Conservation (phyloP, 805 yeast genomes). For the Novakomyces olei region DNA sequence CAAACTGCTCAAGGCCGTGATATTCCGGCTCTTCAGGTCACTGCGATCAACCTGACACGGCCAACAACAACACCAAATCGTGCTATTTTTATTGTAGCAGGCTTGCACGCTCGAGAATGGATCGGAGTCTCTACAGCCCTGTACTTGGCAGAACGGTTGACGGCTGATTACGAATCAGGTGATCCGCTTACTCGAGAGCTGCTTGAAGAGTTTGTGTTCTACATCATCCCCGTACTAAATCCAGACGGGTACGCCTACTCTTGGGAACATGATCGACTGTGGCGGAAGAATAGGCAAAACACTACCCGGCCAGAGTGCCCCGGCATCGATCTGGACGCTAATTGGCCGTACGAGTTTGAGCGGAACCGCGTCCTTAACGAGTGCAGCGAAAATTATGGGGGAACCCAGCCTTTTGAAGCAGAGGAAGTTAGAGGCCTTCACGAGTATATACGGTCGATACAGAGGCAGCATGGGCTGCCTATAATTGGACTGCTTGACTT, state of each 20-base stretch:
- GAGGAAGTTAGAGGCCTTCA: conserved; percentile 23
- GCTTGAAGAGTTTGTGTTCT: conserved; percentile 40
- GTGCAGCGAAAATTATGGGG: conserved; percentile 28
- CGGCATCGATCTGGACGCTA: conserved; percentile 69
- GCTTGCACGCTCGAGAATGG: conserved; percentile 86
- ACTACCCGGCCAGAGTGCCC: conserved; percentile 42
- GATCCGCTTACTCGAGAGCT: conserved; percentile 22
- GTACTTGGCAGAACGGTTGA: conserved; percentile 28
- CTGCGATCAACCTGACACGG: conserved; percentile 20
- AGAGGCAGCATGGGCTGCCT: conserved; percentile 22
- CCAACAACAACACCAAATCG: conserved; percentile 27
- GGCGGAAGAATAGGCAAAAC: conserved; percentile 76
- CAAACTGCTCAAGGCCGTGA: too few relatives aligned
- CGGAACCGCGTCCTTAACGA: neutral
- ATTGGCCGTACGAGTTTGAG: conserved; percentile 13
- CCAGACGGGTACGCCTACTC: conserved; percentile 81
- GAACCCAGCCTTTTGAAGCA: conserved; percentile 49
- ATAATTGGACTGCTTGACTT: conserved; percentile 58
- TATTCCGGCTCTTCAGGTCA: too few relatives aligned
- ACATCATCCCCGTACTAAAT: conserved; percentile 64
- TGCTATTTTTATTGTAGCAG: conserved; percentile 59
- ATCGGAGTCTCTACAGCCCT: conserved; percentile 48
- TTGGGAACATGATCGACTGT: conserved; percentile 59
- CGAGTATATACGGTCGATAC: conserved; percentile 6
- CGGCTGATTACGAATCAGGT: conserved; percentile 23